A percentile compares a stretch with the other conserved stretches of the same genome.
Evolutionary conservation across 176 grass and related monocot genomes (phyloP).

Genomic region (Tillandsia fasciculata): DNA sequence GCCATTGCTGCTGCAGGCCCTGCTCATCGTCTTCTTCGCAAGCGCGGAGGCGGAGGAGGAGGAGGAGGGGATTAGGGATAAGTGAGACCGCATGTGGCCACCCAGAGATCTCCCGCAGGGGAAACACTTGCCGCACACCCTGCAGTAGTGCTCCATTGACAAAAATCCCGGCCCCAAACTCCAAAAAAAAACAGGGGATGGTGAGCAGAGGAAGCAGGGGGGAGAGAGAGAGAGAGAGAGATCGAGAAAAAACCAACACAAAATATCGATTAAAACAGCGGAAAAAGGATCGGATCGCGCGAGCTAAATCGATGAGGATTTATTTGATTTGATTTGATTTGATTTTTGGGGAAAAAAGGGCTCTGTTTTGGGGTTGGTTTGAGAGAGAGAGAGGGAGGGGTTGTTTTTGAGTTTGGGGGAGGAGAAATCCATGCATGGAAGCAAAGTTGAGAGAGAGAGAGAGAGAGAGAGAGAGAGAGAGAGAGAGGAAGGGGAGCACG

Average conservation of each 20-base stretch:
- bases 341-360: too few species aligned
- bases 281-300: too few species aligned
- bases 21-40: constrained; percentile 9
- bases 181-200: not conserved
- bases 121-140: constrained; percentile 52
- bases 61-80: not conserved
- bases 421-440: constrained; percentile 25
- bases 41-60: not conserved
- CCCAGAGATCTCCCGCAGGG: constrained; percentile 45
- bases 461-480: not conserved
- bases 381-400: not conserved
- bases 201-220: not conserved
- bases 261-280: too few species aligned
- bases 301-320: too few species aligned
- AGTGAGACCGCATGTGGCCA: constrained; percentile 50
- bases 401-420: constrained; percentile 1
- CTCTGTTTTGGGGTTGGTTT: too few species aligned
- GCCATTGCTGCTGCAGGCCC: not conserved
- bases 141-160: constrained; percentile 26
- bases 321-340: too few species aligned
- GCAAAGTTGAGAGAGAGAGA: constrained; percentile 13
- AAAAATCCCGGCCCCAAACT: not conserved
- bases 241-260: too few species aligned
- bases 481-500: not conserved
- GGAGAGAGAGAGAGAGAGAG: not conserved